Evolutionary conservation across 345 rosid species (phyloP), one percentile per base, ranked within the genome.

Genomic region (Abelmoschus esculentus): DNA sequence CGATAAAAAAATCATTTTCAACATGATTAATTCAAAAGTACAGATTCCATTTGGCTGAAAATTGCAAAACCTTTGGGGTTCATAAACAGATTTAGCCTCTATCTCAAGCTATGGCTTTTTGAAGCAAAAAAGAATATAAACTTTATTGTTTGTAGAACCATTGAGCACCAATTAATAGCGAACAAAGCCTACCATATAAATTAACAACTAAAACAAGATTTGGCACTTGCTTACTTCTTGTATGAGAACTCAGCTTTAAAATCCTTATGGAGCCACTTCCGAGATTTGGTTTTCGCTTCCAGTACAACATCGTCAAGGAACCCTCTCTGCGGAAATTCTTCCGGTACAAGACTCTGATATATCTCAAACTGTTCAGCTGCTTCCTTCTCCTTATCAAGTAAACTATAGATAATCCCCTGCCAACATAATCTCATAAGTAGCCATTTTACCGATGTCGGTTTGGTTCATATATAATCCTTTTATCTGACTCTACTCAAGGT

Each of bases 331-430:
- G 97, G 97, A 82, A 88, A 89, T 81, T 93, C 97, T 56, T 85
- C 90, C 7, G 96, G 98, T 15, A 85, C 86, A 65, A 93, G 96
- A 78, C 87, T 83, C 69, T 59, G 85, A 73, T 91, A 91, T 0
- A 64, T 86, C 80, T 87, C 89, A 72, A 93, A 89, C 69, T 83
- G 95, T 78, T 89, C 80, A 29, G 82, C 87, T 62, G 97, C 98
- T 86, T 91, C 93, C 72, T 83, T 68, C 61, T 89, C 79, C 70
- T 80, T 86, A 59, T 87, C 95, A 81, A 91, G 65, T 36, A 93
- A 83, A 80, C 97, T 86, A 73, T 88, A 93, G 3, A 88, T 83
- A 76, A 91, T 89, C 46, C 99, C 96, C 97, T 93, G 88, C 85
- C 73, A 34, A 57, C 56, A 58, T 59, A 58, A 44, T 69, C 63